A percentile compares a stretch with the other conserved stretches of the same genome.
phyloP scores from a whole-genome alignment of 257 asterid species.

The Linaria vulgaris region DNA sequence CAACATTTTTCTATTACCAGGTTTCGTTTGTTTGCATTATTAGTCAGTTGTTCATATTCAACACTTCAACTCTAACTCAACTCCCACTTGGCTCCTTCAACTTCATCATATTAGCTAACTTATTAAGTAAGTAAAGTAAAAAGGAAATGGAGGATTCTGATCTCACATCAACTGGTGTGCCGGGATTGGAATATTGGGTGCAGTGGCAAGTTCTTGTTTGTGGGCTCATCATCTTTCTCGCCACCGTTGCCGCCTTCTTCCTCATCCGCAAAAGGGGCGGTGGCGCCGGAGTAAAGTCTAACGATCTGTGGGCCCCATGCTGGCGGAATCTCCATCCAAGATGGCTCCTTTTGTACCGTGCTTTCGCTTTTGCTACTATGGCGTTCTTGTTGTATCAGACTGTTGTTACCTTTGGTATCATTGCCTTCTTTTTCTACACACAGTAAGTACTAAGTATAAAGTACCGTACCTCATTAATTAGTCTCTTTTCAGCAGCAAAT shows the following conservation, averaged over 20 bases:
- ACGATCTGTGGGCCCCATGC: constrained; percentile 70
- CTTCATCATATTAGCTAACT: too few species aligned
- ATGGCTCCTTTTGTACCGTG: constrained; percentile 76
- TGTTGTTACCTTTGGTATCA: constrained; percentile 53
- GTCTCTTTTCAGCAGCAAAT: too few species aligned
- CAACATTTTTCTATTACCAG: too few species aligned
- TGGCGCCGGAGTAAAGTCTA: constrained; percentile 14
- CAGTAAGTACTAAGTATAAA: too few species aligned
- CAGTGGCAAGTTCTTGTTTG: constrained; percentile 70
- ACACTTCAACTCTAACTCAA: too few species aligned
- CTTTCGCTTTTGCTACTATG: constrained; percentile 59
- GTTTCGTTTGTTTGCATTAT: too few species aligned
- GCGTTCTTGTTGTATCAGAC: constrained; percentile 56
- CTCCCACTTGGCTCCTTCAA: too few species aligned
- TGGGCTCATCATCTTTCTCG: constrained; percentile 51
- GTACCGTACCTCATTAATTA: too few species aligned
- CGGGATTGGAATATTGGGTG: constrained; percentile 52
- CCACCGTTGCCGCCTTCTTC: constrained; percentile 37
- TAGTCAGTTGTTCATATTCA: too few species aligned
- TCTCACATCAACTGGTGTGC: not conserved
- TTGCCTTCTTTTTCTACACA: constrained; percentile 83
- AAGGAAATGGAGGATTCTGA: constrained; percentile 30
- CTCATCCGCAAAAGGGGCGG: constrained; percentile 34
- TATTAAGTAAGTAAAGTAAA: not conserved
- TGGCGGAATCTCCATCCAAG: constrained; percentile 71